phyloP scores from a whole-genome alignment of 495 filamentous ascomycete genomes.

The Bacidia gigantensis region DNA sequence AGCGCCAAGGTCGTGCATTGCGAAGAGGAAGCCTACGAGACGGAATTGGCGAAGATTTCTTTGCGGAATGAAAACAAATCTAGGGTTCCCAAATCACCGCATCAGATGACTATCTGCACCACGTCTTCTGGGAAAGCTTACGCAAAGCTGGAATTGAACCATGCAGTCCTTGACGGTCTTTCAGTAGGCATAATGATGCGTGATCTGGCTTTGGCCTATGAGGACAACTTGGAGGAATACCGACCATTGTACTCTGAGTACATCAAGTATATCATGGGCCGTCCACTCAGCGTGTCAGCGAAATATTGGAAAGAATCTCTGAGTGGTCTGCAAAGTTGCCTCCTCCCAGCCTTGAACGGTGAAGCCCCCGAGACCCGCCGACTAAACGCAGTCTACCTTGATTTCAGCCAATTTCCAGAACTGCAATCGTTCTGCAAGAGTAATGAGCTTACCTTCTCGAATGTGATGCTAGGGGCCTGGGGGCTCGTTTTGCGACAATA shows the following conservation, averaged over 20 bases:
- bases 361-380: slow-evolving; percentile 6
- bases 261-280: slow-evolving; percentile 33
- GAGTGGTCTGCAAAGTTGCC: slow-evolving; percentile 27
- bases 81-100: slow-evolving; percentile 27
- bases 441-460: slow-evolving; percentile 37
- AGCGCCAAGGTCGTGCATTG: slow-evolving; percentile 30
- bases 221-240: slow-evolving; percentile 25
- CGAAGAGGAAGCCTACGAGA: slow-evolving; percentile 18
- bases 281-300: slow-evolving; percentile 23
- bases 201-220: slow-evolving; percentile 33
- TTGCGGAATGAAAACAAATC: slow-evolving; percentile 25
- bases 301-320: slow-evolving; percentile 37
- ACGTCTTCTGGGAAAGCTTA: slow-evolving; percentile 28
- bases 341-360: slow-evolving; percentile 22
- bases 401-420: slow-evolving; percentile 28
- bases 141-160: slow-evolving; percentile 43
- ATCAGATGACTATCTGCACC: slow-evolving; percentile 36
- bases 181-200: slow-evolving; percentile 29
- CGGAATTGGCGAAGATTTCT: slow-evolving; percentile 26
- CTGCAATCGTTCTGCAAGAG: slow-evolving; percentile 33
- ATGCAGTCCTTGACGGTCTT: slow-evolving; percentile 37
- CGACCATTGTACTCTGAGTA: slow-evolving; percentile 44
- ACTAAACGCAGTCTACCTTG: slow-evolving; percentile 19
- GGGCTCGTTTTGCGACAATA: slow-evolving; percentile 32
- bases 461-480: slow-evolving; percentile 25